Conservation (phyloP, 108 stramenopile species). For the Pseudonitzschia multistriata region DNA sequence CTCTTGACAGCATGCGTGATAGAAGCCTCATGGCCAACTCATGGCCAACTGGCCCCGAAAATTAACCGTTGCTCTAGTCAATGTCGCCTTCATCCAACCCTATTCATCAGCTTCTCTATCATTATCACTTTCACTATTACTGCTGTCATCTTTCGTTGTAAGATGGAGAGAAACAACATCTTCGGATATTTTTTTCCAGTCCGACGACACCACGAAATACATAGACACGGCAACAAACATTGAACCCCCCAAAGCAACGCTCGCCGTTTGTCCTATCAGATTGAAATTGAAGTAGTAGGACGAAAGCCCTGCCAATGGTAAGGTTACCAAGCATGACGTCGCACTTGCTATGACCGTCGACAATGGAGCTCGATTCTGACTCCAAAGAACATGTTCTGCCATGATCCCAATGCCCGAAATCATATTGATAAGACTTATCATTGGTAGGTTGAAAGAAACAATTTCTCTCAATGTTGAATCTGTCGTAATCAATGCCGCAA, state of each 20-base stretch:
- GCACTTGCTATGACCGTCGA: constrained; percentile 44
- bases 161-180: neutral
- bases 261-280: constrained; percentile 41
- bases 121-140: neutral
- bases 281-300: constrained; percentile 35
- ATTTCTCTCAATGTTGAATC: constrained; percentile 56
- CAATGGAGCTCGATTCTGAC: constrained; percentile 56
- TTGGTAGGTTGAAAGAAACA: constrained; percentile 48
- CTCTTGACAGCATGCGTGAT: too few species aligned
- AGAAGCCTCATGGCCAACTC: too few species aligned
- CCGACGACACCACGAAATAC: neutral
- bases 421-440: constrained; percentile 50
- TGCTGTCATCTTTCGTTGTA: neutral
- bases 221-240: constrained; percentile 1
- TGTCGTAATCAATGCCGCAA: constrained; percentile 48
- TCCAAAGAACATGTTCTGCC: constrained; percentile 51
- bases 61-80: too few species aligned
- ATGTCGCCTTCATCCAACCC: too few species aligned
- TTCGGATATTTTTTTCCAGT: constrained; percentile 9
- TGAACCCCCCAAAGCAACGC: constrained; percentile 54
- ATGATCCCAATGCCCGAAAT: constrained; percentile 47
- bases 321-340: constrained; percentile 44
- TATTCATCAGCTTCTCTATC: neutral
- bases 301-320: constrained; percentile 49
- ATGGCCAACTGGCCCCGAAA: too few species aligned